A percentile compares a stretch with the other conserved stretches of the same genome.
phyloP scores from a whole-genome alignment of 208 protist genomes.

The Leishmania braziliensis region DNA sequence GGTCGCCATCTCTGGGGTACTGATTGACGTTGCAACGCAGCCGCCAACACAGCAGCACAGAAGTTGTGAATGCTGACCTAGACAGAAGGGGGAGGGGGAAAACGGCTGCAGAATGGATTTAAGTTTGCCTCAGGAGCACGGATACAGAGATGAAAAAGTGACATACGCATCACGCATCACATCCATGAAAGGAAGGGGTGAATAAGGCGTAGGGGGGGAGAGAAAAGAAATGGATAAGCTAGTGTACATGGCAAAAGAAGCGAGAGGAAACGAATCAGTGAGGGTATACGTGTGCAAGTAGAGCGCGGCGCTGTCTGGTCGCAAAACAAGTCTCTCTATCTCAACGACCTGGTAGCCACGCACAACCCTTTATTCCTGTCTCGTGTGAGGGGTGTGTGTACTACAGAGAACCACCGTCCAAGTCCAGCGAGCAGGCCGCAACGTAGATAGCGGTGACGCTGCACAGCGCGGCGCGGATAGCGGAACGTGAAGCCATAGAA shows the following conservation, averaged over 20 bases:
- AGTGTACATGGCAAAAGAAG: neutral
- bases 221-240: neutral
- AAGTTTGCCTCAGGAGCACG: neutral
- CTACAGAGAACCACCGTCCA: constrained; percentile 48
- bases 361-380: neutral
- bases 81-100: neutral
- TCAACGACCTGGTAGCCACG: neutral
- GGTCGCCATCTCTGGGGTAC: neutral
- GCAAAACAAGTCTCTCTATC: neutral
- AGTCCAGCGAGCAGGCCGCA: constrained; percentile 54
- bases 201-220: neutral
- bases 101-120: neutral
- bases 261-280: constrained; percentile 4
- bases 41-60: neutral
- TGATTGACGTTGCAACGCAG: neutral
- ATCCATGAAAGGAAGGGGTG: neutral
- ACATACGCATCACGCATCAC: neutral
- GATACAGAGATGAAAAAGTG: neutral
- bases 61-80: neutral
- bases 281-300: neutral
- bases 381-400: neutral
- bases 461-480: constrained; percentile 51
- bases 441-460: constrained; percentile 40
- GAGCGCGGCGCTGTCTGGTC: neutral
- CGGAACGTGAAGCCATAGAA: constrained; percentile 32